Percentiles rank a stretch among this genome's conserved stretches.
These are phyloP conservation scores for Chlorella vulgaris DNA, from an alignment of 139 green algal genomes.

Conservation along the genomic window DNA sequence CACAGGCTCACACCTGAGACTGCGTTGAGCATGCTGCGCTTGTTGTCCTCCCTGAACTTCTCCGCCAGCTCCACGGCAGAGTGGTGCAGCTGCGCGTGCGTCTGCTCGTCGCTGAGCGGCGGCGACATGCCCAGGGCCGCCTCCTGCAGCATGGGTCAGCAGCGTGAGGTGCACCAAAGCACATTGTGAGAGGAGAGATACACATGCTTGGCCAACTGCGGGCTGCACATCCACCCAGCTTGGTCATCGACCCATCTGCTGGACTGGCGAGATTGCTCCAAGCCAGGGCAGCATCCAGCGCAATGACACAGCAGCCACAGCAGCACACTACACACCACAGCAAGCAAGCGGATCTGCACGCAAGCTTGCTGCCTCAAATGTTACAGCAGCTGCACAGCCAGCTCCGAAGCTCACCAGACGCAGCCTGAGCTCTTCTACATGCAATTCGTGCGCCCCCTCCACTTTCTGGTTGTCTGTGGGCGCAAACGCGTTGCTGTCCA, in stretches of 20 bases:
- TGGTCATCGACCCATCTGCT: background rate
- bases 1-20: constrained; percentile 24
- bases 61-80: constrained; percentile 36
- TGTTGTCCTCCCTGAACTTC: constrained; percentile 49
- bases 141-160: constrained; percentile 73
- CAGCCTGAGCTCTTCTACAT: constrained; percentile 83
- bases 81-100: constrained; percentile 68
- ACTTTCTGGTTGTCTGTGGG: constrained; percentile 75
- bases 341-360: no score
- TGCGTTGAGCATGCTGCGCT: constrained; percentile 43
- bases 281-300: no score
- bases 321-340: no score
- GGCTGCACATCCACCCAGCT: background rate
- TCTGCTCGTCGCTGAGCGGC: constrained; percentile 65
- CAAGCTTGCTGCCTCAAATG: no score
- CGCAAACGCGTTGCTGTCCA: constrained; percentile 76
- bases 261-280: background rate
- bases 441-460: constrained; percentile 69
- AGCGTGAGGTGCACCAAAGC: no score
- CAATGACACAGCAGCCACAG: no score
- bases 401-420: constrained; percentile 66
- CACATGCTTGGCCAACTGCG: no score
- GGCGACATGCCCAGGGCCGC: constrained; percentile 77
- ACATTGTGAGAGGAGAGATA: no score
- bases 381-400: background rate